Base-by-base conservation (phyloP, 73 alveolate species). In the Tetrahymena borealis region DNA sequence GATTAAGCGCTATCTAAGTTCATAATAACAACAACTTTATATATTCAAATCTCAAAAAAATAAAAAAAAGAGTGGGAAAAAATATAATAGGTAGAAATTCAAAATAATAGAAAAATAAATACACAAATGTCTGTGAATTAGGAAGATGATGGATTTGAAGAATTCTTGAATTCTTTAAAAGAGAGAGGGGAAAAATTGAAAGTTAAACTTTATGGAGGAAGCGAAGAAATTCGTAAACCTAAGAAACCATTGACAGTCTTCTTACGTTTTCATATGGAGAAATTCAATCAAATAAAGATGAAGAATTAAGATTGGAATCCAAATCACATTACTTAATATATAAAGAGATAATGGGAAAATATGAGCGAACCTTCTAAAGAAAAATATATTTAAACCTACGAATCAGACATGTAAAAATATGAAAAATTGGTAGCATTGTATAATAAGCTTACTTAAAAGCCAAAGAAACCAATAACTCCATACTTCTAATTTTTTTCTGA, bases 1-100 rank as follows among this genome's bases (percentile, higher is more conserved):
- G n/a, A 60, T n/a, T n/a, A 16, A n/a, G 85, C 28, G 85, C 33
- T 60, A 6, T 60, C 16, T 24, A 24, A 24, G 28, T 3, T 16
- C 33, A 7, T 60, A 60, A 60, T 60, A 24, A 13, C 7, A 60
- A 18, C n/a, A 35, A 60, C 28, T 35, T 60, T 60, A 24, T 60
- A 60, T 24, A 60, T 60, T 60, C 85, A 60, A 60, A 60, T 60
- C 85, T 60, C 28, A 60, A 60, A 60, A 60, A 24, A 60, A 24
- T 60, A 60, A 60, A 60, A 60, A 60, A 60, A 60, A 60, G 85
- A 60, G 85, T 60, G 85, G 85, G 85, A 60, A 60, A 60, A 60
- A 24, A 60, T n/a, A n/a, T n/a, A 60, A 60, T 32, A 60, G 85
- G 85, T 60, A 60, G 85, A 60, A 13, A 42, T 60, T n/a, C 31